These are phyloP conservation scores for Salix suchowensis DNA, from an alignment of 345 rosid genomes.

Conservation along the genomic window DNA sequence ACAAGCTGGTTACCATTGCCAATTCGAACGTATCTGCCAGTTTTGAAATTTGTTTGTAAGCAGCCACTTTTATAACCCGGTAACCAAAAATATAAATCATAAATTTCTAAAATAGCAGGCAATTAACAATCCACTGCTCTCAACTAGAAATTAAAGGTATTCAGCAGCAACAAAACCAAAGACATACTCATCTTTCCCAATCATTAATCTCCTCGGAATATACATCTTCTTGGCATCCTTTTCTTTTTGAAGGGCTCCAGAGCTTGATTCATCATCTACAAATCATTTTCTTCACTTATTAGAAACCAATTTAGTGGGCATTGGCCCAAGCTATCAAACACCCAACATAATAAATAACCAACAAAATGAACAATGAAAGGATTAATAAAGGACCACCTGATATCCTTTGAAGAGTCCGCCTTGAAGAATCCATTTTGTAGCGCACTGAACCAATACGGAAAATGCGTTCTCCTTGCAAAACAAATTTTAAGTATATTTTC, in stretches of 20 bases:
- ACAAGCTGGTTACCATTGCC: constrained; percentile 94
- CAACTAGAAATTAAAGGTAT: background rate
- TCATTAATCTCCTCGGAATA: constrained; percentile 83
- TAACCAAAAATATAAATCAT: background rate
- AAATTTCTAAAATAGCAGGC: background rate
- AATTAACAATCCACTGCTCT: background rate
- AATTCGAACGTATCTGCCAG: constrained; percentile 84
- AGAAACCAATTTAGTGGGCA: background rate
- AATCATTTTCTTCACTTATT: constrained; percentile 1
- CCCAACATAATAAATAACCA: background rate
- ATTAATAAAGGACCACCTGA: constrained; percentile 42
- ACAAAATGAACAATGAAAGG: background rate
- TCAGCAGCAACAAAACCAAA: background rate
- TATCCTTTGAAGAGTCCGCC: constrained; percentile 83
- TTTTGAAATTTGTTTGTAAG: constrained; percentile 3
- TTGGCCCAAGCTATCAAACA: background rate
- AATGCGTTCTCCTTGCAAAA: constrained; percentile 59
- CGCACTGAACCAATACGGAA: constrained; percentile 78
- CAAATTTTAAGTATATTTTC: background rate
- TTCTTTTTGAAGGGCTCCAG: constrained; percentile 37
- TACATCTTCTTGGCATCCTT: constrained; percentile 53
- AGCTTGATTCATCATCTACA: constrained; percentile 51
- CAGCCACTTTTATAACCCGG: background rate
- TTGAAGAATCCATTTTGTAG: constrained; percentile 90
- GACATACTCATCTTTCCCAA: constrained; percentile 94